Evolutionary conservation across 2,329 filamentous ascomycete species (phyloP), one percentile per base, ranked within the genome.

Genomic region (Diplodia intermedia): DNA sequence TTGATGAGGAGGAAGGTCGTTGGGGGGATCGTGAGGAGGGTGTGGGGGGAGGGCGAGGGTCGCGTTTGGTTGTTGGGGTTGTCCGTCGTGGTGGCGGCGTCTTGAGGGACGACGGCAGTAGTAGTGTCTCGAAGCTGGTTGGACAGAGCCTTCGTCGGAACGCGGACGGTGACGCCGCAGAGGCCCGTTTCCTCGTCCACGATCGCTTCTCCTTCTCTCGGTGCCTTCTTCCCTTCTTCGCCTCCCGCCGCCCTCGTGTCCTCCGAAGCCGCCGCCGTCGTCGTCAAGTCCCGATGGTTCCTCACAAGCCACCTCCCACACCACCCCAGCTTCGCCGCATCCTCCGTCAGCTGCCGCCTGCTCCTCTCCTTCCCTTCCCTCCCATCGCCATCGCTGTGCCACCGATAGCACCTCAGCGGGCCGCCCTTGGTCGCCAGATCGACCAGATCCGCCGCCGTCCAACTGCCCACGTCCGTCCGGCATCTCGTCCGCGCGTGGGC

Each of bases 381-480:
- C 2, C 40, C 40, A 18, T 33, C 57, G 15, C 40, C 60, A 18
- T 12, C 29, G 60, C 60, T 63, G 29, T 63, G 60, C 57, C 57
- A 63, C n/a, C 60, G 60, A 12, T 63, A 63, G 29, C 60, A 63
- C 5, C 43, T 47, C 43, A 63, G 31, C 60, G 60, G 60, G 5
- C 60, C 43, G 15, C n/a, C 55, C 26, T 31, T 31, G n/a, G 60
- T 52, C 5, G 60, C 60, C 23, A 63, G 29, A 47, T 50, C 43
- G 43, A 63, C 29, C 29, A 63, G 26, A 31, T 63, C 60, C 2
- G 60, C 60, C 2, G 60, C 43, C 11, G 60, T 52, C 60, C 60
- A 63, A 31, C 29, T 52, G 5, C 18, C 3, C 11, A 36, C 6
- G 8, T 18, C 20, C 4, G 56, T 18, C 2, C 38, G 56, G 20